Percentiles rank a stretch among this genome's conserved stretches.
Evolutionary conservation across 257 asterid species (phyloP).

Genomic region (Salvia hispanica): DNA sequence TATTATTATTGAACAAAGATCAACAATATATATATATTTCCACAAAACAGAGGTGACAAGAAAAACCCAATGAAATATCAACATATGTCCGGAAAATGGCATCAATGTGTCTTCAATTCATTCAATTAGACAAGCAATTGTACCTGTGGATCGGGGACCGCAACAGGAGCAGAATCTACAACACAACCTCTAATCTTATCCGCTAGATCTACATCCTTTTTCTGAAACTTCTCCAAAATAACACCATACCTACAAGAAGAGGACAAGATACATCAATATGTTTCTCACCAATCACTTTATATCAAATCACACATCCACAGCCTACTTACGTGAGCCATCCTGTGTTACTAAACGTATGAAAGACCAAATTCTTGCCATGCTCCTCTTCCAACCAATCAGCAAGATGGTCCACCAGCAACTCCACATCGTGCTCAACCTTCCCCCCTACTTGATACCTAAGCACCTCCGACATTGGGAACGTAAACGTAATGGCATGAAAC

Average conservation of each 20-base stretch:
- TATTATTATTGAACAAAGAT: background rate
- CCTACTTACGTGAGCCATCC: slow-evolving; percentile 87
- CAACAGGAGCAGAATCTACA: slow-evolving; percentile 95
- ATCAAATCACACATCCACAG: background rate
- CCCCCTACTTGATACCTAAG: slow-evolving; percentile 86
- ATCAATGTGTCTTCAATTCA: background rate
- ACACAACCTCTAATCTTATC: slow-evolving; percentile 80
- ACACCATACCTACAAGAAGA: slow-evolving; percentile 71
- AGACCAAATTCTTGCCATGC: slow-evolving; percentile 74
- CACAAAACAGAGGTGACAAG: background rate
- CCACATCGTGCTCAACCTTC: slow-evolving; percentile 82
- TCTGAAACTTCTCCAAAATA: slow-evolving; percentile 78
- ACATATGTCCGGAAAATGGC: background rate
- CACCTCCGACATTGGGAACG: slow-evolving; percentile 86
- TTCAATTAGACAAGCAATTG: slow-evolving; percentile 23
- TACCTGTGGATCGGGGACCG: slow-evolving; percentile 90
- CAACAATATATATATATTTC: background rate
- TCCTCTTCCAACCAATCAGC: slow-evolving; percentile 96
- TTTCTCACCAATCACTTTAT: background rate
- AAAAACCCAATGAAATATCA: background rate
- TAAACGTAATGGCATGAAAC: slow-evolving; percentile 83
- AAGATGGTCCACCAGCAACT: slow-evolving; percentile 74
- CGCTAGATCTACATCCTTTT: slow-evolving; percentile 52
- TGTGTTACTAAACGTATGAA: slow-evolving; percentile 92
- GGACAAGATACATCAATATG: slow-evolving; percentile 28